Evolutionary conservation across 2,329 filamentous ascomycete species (phyloP).

Genomic region (Claviceps sp.): DNA sequence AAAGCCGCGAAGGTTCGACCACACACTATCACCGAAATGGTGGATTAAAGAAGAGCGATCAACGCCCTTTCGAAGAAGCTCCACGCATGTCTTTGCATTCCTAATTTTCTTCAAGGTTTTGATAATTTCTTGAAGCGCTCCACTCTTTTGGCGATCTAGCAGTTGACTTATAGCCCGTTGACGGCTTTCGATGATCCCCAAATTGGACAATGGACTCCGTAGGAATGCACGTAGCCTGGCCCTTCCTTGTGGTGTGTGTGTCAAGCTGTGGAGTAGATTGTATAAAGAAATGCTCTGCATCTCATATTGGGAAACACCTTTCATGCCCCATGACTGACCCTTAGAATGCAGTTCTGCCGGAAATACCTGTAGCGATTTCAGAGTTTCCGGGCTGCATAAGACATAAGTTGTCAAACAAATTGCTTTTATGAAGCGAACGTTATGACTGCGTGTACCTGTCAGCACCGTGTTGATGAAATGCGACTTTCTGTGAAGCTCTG

Average conservation of each 20-base stretch:
- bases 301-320: conserved; percentile 33
- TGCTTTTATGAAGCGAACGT: conserved; percentile 30
- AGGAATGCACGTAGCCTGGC: conserved; percentile 64
- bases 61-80: conserved; percentile 66
- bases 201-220: conserved; percentile 59
- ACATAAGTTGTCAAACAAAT: conserved; percentile 55
- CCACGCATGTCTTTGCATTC: conserved; percentile 57
- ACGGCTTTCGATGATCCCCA: conserved; percentile 54
- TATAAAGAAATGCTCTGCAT: conserved; percentile 79
- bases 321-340: conserved; percentile 54
- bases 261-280: conserved; percentile 64
- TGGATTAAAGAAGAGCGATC: conserved; percentile 33
- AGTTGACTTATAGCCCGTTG: conserved; percentile 57
- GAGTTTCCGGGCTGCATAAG: conserved; percentile 70
- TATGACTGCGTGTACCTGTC: neutral
- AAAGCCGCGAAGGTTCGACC: conserved; percentile 61
- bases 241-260: conserved; percentile 69
- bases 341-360: conserved; percentile 74
- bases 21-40: conserved; percentile 53
- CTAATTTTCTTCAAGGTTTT: conserved; percentile 56
- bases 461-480: conserved; percentile 22
- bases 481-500: conserved; percentile 54
- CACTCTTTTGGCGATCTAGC: conserved; percentile 51
- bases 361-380: conserved; percentile 74
- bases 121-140: conserved; percentile 39